Conservation (phyloP, 116 monocot species). For the Posidonia oceanica region DNA sequence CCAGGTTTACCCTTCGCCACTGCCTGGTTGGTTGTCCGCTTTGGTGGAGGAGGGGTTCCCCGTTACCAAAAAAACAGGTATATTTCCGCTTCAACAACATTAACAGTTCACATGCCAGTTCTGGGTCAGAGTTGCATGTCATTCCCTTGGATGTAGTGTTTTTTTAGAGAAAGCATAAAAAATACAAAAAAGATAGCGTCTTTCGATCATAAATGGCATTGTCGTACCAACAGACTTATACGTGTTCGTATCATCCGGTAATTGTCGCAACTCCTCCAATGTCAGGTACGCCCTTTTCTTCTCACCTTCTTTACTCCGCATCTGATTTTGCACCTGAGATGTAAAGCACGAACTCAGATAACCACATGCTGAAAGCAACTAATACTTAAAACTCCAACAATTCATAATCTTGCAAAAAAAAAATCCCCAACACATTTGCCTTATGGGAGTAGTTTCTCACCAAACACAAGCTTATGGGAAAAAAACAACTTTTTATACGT, state of each 20-base stretch:
- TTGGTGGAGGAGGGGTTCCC: no score
- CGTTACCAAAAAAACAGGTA: no score
- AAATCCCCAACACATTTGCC: not conserved
- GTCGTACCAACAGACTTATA: slow-evolving; percentile 82
- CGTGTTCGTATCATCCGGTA: slow-evolving; percentile 83
- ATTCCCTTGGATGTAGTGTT: no score
- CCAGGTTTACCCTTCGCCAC: no score
- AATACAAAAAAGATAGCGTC: no score
- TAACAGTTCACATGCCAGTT: no score
- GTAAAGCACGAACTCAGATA: not conserved
- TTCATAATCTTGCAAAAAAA: not conserved
- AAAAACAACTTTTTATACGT: not conserved
- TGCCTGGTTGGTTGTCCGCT: no score
- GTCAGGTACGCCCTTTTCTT: slow-evolving; percentile 96
- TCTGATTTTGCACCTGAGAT: slow-evolving; percentile 70
- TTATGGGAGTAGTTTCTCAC: not conserved
- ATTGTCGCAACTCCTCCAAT: slow-evolving; percentile 70
- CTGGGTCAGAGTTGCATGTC: no score
- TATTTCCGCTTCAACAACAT: no score
- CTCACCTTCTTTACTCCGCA: slow-evolving; percentile 80
- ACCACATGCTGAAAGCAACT: not conserved
- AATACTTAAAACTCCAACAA: not conserved
- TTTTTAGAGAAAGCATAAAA: no score
- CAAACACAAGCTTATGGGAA: not conserved
- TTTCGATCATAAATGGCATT: not conserved